Evolutionary conservation across 768 basidiomycete genomes (phyloP), one percentile per base, ranked within the genome.

Genomic region (Tricholoma flavovirens): DNA sequence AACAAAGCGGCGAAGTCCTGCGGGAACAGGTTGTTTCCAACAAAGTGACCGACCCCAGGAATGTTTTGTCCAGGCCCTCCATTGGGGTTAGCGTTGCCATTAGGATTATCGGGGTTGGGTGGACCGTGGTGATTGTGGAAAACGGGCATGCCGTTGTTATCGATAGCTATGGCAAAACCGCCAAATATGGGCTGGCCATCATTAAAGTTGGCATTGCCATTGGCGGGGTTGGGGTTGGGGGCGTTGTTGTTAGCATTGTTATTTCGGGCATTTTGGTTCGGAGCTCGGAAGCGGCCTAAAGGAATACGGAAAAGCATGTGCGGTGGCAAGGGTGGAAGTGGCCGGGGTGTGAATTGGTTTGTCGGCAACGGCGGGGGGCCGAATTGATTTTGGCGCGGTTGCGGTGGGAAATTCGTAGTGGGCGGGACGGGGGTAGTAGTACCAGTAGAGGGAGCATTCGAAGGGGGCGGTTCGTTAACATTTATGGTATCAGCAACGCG

Each of bases 401-500:
- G 38, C 24, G 35, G 63, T 48, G 40, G 61, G 7, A 30, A 49
- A 17, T n/a, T 26, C 17, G 10, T 9, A 17, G 26, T 2, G 51
- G 35, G 59, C 50, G 54, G 53, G 6, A 40, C 15, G 22, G 57
- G 53, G 1, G 48, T 51, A 15, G 53, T 15, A 22, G 60, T 53
- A 38, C 58, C 19, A 45, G 59, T 53, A 35, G 59, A 63, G 49
- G 67, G 53, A 63, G 66, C 59, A 56, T 61, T 48, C 40, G 63
- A 49, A 50, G 58, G 43, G 52, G 48, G 21, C 49, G 53, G 49
- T 36, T 52, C 51, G 40, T 62, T 59, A 36, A 61, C 66, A 49
- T 26, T 49, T 26, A 49, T 49, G 53, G 61, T 51, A 49, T 62
- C 66, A 45, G 65, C 71, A 22, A 72, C 70, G 53, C 86, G 81